Conservation (phyloP, 2,329 filamentous ascomycete genomes). For the Claviceps monticola region DNA sequence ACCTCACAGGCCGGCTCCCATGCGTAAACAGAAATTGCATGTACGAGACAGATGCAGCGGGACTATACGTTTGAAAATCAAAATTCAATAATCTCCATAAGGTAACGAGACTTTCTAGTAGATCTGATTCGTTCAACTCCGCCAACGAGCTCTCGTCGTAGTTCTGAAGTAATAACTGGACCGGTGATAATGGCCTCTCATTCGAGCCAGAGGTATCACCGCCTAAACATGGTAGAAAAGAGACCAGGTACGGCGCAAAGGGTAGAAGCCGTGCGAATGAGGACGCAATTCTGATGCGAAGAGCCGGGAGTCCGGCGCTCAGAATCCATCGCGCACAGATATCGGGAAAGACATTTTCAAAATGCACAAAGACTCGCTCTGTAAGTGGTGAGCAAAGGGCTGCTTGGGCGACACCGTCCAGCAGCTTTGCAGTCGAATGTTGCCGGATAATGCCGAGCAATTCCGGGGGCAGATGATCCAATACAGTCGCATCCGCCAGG, state of each 20-base stretch:
- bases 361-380: slow-evolving; percentile 58
- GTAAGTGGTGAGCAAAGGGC: slow-evolving; percentile 59
- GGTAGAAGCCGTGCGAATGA: slow-evolving; percentile 71
- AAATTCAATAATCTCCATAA: slow-evolving; percentile 69
- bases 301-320: slow-evolving; percentile 24
- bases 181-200: slow-evolving; percentile 10
- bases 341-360: slow-evolving; percentile 66
- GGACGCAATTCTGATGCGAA: slow-evolving; percentile 39
- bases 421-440: slow-evolving; percentile 49
- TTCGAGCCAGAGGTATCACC: neutral
- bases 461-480: slow-evolving; percentile 54
- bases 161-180: slow-evolving; percentile 17
- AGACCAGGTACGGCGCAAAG: slow-evolving; percentile 65
- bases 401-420: slow-evolving; percentile 55
- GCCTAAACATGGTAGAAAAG: slow-evolving; percentile 48
- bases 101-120: slow-evolving; percentile 25
- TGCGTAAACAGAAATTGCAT: slow-evolving; percentile 57
- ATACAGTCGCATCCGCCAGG: slow-evolving; percentile 37
- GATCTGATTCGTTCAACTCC: slow-evolving; percentile 9
- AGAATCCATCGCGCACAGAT: slow-evolving; percentile 68
- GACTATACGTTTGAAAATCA: slow-evolving; percentile 54
- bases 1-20: slow-evolving; percentile 48
- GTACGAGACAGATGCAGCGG: slow-evolving; percentile 48
- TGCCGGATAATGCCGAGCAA: slow-evolving; percentile 53
- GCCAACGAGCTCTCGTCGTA: slow-evolving; percentile 16